Percentiles rank a stretch among this genome's conserved stretches.
These are phyloP conservation scores for Tricholoma bakamatsutake DNA, from an alignment of 768 basidiomycete genomes.

Conservation along the genomic window DNA sequence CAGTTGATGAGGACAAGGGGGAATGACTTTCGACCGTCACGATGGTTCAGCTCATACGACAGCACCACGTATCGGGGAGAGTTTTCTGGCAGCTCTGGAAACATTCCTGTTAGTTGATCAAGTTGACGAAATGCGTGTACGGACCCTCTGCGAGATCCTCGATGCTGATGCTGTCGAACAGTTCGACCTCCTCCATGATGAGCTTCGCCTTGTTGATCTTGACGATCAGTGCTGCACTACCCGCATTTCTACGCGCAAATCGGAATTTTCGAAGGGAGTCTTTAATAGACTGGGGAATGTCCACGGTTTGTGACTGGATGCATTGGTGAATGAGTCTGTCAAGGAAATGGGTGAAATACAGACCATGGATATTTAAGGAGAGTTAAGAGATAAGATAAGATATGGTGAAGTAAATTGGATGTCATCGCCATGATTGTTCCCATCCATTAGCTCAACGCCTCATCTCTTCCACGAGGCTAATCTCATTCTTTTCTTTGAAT, in stretches of 20 bases:
- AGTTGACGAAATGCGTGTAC: not conserved
- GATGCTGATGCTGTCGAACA: constrained; percentile 68
- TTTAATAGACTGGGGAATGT: constrained; percentile 77
- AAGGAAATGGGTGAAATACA: constrained; percentile 13
- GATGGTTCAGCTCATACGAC: constrained; percentile 75
- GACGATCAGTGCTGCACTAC: constrained; percentile 75
- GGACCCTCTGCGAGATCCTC: constrained; percentile 87
- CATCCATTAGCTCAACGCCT: too few relatives aligned
- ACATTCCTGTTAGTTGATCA: constrained; percentile 1
- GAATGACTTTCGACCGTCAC: constrained; percentile 78
- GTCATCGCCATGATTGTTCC: too few relatives aligned
- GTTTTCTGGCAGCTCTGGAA: constrained; percentile 78
- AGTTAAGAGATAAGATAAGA: constrained; percentile 25
- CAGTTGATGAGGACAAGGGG: constrained; percentile 88
- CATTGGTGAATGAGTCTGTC: constrained; percentile 3
- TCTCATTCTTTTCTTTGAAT: too few relatives aligned
- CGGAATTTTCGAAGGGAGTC: constrained; percentile 78
- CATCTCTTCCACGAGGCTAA: not conserved
- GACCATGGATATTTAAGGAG: constrained; percentile 23
- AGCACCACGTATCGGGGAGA: constrained; percentile 82
- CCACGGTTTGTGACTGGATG: constrained; percentile 67
- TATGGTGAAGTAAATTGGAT: not conserved
- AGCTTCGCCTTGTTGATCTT: constrained; percentile 86
- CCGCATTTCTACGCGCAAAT: constrained; percentile 63
- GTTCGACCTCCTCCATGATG: constrained; percentile 78